Conservation (phyloP, 768 basidiomycete genomes). For the Albatrellus ellisii region DNA sequence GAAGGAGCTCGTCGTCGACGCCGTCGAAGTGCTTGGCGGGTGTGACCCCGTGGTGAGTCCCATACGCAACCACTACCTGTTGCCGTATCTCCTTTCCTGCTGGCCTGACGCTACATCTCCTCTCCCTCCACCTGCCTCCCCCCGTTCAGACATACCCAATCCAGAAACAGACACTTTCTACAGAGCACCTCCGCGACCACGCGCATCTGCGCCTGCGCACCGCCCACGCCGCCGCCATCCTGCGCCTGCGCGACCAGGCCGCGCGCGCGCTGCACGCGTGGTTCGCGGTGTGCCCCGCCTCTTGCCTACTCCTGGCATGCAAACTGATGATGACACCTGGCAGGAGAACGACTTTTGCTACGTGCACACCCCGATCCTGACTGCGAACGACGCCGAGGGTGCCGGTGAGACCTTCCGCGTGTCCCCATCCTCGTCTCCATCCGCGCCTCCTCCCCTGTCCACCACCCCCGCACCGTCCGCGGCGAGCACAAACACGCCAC, state of each 20-base stretch:
- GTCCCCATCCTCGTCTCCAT: slow-evolving; percentile 23
- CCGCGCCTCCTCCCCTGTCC: not conserved
- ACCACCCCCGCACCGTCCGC: slow-evolving; percentile 10
- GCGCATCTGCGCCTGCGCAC: slow-evolving; percentile 83
- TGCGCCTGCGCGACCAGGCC: slow-evolving; percentile 55
- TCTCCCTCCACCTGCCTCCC: not conserved
- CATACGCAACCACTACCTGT: not conserved
- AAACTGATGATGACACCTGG: not conserved
- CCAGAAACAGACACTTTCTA: slow-evolving; percentile 74
- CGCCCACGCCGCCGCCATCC: slow-evolving; percentile 52
- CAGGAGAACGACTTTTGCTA: slow-evolving; percentile 71
- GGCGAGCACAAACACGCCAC: slow-evolving; percentile 10
- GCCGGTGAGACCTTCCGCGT: slow-evolving; percentile 87
- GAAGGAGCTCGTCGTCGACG: slow-evolving; percentile 37
- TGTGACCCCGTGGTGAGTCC: slow-evolving; percentile 42
- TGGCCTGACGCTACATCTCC: not conserved
- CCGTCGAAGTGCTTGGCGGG: slow-evolving; percentile 35
- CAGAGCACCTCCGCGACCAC: slow-evolving; percentile 74
- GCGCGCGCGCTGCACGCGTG: slow-evolving; percentile 44
- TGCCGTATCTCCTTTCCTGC: slow-evolving; percentile 9
- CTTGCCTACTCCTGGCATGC: not conserved
- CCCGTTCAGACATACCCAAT: slow-evolving; percentile 68
- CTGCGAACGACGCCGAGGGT: slow-evolving; percentile 90
- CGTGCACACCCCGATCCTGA: slow-evolving; percentile 78
- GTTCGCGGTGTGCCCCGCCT: slow-evolving; percentile 46